Base-by-base conservation (phyloP, 108 stramenopile species). In the Nitzschia sp. region DNA sequence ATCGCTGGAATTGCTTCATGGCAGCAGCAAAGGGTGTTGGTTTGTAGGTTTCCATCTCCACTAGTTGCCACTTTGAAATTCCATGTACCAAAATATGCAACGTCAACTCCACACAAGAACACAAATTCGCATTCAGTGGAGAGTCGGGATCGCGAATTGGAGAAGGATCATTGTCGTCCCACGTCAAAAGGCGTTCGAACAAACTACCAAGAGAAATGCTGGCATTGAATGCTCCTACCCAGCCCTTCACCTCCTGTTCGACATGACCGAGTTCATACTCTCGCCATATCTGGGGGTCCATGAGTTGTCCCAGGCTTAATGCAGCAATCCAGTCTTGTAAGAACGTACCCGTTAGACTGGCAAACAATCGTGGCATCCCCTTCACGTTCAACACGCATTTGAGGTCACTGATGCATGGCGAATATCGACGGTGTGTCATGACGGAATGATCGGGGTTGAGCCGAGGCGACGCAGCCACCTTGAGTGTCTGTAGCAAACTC, bases 221-320 rank as follows among this genome's bases (percentile, higher is more conserved):
- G 10, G 87, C 80, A 70, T 97, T 97, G 76, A 97, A 97, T 12
- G 97, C 93, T 29, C 81, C 83, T 15, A 96, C 92, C 97, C 97
- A 97, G 0, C 85, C 88, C 53, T 90, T 75, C 10, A 68, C 66
- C 77, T 97, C 95, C 21, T 70, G 70, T 71, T 91, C 93, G 8
- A 95, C 84, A 67, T 97, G 95, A 15, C 82, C 86, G 66, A 83
- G 76, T 34, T 62, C 20, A 71, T 73, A 81, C 40, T 82, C 64
- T 60, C 89, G 65, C 87, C 92, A 94, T 44, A 73, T 54, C 48
- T 95, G 92, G 39, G 81, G 65, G 69, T 94, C 86, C 88, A 91
- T 89, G 53, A 80, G 69, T 73, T 95, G 96, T 41, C 83, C 88
- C 15, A 93, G 52, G 8, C 79, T 39, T 11, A 96, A 72, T 15